Percentiles rank a stretch among this genome's conserved stretches.
Conservation (phyloP, 1,139 yeast genomes). For the Debaryomycetaceae sp. region DNA sequence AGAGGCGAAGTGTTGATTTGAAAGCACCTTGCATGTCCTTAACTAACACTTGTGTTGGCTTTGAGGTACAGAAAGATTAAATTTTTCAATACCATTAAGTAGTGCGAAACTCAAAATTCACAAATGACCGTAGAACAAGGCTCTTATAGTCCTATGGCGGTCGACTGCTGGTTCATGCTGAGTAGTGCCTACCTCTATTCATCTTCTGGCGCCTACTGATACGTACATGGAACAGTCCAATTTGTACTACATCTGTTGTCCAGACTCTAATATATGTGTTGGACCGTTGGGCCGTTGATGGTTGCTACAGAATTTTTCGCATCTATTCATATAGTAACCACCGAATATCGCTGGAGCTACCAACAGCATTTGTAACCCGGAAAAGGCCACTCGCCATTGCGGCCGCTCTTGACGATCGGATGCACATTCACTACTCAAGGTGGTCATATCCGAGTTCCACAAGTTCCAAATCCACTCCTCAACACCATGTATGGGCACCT, state of each 20-base stretch:
- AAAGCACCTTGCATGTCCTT: constrained; percentile 76
- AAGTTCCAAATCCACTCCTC: too few relatives aligned
- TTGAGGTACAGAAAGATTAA: background rate
- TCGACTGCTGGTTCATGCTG: background rate
- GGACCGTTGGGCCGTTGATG: too few relatives aligned
- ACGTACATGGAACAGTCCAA: too few relatives aligned
- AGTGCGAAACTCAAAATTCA: background rate
- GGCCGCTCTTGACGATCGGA: too few relatives aligned
- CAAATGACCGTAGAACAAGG: background rate
- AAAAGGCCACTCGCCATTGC: too few relatives aligned
- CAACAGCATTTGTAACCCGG: background rate
- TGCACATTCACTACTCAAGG: too few relatives aligned
- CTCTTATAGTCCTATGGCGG: background rate
- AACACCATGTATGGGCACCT: too few relatives aligned
- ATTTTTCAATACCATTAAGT: background rate
- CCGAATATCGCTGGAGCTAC: background rate
- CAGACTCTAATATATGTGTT: too few relatives aligned
- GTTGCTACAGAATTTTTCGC: background rate
- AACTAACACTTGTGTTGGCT: background rate
- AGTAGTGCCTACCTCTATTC: background rate
- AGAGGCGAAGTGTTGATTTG: constrained; percentile 54
- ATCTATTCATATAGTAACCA: background rate
- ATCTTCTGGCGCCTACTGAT: background rate
- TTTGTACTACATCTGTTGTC: too few relatives aligned
- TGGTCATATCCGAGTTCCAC: too few relatives aligned